Base-by-base conservation (phyloP, 345 rosid genomes). In the Raphanus sativus region DNA sequence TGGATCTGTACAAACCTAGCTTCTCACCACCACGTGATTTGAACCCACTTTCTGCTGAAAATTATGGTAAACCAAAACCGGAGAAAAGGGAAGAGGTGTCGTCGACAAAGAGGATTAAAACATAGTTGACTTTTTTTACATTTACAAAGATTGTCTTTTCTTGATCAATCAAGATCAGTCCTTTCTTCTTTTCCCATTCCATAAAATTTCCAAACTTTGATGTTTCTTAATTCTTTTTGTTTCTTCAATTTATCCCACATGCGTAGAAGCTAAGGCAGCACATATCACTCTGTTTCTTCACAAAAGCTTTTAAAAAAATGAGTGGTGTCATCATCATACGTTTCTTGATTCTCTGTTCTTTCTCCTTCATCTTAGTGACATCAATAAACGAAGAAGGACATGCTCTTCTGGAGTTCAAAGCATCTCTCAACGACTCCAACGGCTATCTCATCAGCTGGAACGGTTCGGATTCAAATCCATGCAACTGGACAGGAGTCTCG, bases 401-500 rank as follows among this genome's bases (percentile, higher is more conserved):
- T 34, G 17, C 40, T 30, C 88, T 88, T 68, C 63, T 88, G 69
- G 87, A 87, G 77, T 85, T 91, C 26, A 91, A 86, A 85, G 78
- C 76, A 75, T 78, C 74, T 1, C 85, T 92, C 9, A 75, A 62
- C 45, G 96, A 92, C 74, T 75, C 85, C 61, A 67, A 52, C 61
- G 76, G 84, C 75, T 80, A 74, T 72, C 89, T 90, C 61, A 62
- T 8, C 48, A 87, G 78, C 84, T 92, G 94, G 97, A 86, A 85
- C 58, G 65, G 74, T 45, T 75, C 83, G 15, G 92, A 86, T 70
- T 77, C 79, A 61, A 81, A 83, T 67, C 96, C 93, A 10, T 90
- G 96, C 73, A 82, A 80, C 70, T 92, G 96, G 97, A 71, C 74
- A 5, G 97, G 93, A 55, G 82, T 90, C 29, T 38, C 50, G 25